phyloP scores from a whole-genome alignment of 2,329 filamentous ascomycete species.

The Phaeosphaeriaceae sp. region DNA sequence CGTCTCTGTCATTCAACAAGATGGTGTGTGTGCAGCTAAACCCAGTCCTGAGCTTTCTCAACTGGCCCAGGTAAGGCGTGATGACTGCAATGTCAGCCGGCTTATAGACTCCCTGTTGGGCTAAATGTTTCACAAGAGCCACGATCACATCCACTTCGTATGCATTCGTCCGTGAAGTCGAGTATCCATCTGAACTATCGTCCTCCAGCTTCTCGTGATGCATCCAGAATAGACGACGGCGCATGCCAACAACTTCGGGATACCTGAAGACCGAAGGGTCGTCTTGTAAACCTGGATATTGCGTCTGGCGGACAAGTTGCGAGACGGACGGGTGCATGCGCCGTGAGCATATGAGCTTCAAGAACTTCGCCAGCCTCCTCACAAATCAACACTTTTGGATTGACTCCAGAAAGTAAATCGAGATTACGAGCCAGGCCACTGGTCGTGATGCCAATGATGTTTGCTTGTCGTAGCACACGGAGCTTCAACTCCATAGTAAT shows the following conservation, averaged over 20 bases:
- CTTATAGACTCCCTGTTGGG: constrained; percentile 67
- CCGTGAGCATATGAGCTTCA: constrained; percentile 67
- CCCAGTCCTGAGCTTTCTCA: constrained; percentile 57
- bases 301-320: constrained; percentile 60
- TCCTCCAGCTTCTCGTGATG: constrained; percentile 61
- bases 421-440: constrained; percentile 64
- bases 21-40: constrained; percentile 63
- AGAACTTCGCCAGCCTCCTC: constrained; percentile 74
- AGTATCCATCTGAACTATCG: constrained; percentile 10
- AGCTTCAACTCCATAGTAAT: constrained; percentile 46
- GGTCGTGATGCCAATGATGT: constrained; percentile 66
- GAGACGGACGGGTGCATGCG: constrained; percentile 71
- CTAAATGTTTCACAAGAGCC: constrained; percentile 68
- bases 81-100: constrained; percentile 71
- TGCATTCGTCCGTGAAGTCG: constrained; percentile 59
- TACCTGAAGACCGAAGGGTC: constrained; percentile 45
- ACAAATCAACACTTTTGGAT: constrained; percentile 66
- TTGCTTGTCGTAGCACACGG: constrained; percentile 49
- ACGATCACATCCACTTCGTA: constrained; percentile 70
- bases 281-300: constrained; percentile 66
- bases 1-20: constrained; percentile 53
- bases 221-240: constrained; percentile 64
- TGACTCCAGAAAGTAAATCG: constrained; percentile 55
- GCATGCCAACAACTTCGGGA: constrained; percentile 62
- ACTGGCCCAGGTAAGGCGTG: constrained; percentile 68